A percentile compares a stretch with the other conserved stretches of the same genome.
Evolutionary conservation across 805 yeast species (phyloP).

Genomic region (Torulaspora indica): DNA sequence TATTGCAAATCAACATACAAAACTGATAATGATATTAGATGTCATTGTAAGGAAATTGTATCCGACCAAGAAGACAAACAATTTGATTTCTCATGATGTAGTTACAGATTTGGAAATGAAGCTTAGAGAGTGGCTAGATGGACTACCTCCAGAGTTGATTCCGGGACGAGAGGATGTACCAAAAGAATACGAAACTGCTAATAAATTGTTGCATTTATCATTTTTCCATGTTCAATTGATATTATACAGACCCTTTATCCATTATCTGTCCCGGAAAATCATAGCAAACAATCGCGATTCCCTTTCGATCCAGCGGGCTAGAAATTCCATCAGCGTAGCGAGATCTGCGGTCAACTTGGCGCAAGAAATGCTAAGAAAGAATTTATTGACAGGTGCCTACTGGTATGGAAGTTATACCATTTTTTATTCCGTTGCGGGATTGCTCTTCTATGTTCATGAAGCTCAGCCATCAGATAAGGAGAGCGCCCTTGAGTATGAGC

Average conservation of each 20-base stretch:
- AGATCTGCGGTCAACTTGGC: slow-evolving; percentile 76
- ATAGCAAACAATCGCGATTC: slow-evolving; percentile 31
- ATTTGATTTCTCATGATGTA: slow-evolving; percentile 37
- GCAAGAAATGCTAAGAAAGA: slow-evolving; percentile 67
- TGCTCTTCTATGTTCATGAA: slow-evolving; percentile 74
- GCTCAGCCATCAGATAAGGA: slow-evolving; percentile 41
- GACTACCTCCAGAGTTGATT: slow-evolving; percentile 66
- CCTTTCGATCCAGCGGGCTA: slow-evolving; percentile 63
- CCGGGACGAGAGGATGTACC: slow-evolving; percentile 43
- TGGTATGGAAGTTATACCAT: slow-evolving; percentile 94
- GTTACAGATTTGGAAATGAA: slow-evolving; percentile 69
- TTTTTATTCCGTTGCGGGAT: slow-evolving; percentile 86
- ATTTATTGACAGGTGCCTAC: slow-evolving; percentile 77
- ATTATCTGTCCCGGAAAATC: slow-evolving; percentile 52
- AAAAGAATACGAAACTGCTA: slow-evolving; percentile 59
- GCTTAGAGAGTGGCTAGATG: slow-evolving; percentile 66
- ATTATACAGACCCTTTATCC: slow-evolving; percentile 86
- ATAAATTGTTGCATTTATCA: slow-evolving; percentile 66
- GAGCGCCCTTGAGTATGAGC: slow-evolving; percentile 47
- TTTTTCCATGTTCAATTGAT: slow-evolving; percentile 78
- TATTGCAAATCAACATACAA: slow-evolving; percentile 82
- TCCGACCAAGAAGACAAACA: slow-evolving; percentile 43
- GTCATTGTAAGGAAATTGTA: slow-evolving; percentile 69
- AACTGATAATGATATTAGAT: slow-evolving; percentile 61
- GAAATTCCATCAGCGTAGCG: slow-evolving; percentile 80